phyloP scores from a whole-genome alignment of 2,329 filamentous ascomycete genomes.

The Epichloe amarillans region DNA sequence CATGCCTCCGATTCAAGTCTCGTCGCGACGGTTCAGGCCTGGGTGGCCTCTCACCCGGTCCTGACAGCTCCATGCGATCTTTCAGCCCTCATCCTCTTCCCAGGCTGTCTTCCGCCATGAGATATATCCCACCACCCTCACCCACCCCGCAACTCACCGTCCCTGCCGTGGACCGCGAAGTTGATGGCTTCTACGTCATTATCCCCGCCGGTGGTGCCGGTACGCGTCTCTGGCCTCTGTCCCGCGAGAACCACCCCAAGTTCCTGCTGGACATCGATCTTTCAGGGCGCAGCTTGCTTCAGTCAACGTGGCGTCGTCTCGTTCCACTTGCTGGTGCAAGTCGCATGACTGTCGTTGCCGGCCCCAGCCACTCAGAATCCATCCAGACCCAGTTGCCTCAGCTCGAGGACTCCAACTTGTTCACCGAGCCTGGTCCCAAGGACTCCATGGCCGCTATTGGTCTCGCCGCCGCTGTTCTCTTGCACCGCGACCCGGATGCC shows the following conservation, averaged over 20 bases:
- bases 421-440: constrained; percentile 15
- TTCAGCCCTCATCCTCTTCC: constrained; percentile 7
- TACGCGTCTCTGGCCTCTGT: constrained; percentile 15
- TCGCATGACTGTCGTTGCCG: constrained; percentile 15
- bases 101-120: constrained; percentile 7
- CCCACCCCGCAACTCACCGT: constrained; percentile 5
- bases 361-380: constrained; percentile 13
- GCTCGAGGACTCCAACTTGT: constrained; percentile 11
- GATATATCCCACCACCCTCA: constrained; percentile 6
- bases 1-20: background rate
- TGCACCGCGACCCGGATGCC: constrained; percentile 12
- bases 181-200: constrained; percentile 15
- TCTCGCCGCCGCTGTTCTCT: constrained; percentile 13
- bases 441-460: constrained; percentile 16
- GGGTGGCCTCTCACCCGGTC: constrained; percentile 1
- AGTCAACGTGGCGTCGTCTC: constrained; percentile 14
- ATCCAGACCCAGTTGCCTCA: constrained; percentile 13
- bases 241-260: constrained; percentile 16
- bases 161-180: constrained; percentile 10
- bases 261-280: constrained; percentile 15
- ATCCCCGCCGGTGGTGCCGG: constrained; percentile 16
- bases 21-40: constrained; percentile 5
- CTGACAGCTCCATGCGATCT: constrained; percentile 5
- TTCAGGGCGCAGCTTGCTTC: constrained; percentile 14
- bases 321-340: constrained; percentile 13